Base-by-base conservation (phyloP, 192 early-diverging fungal species). In the Podochytrium sp. region DNA sequence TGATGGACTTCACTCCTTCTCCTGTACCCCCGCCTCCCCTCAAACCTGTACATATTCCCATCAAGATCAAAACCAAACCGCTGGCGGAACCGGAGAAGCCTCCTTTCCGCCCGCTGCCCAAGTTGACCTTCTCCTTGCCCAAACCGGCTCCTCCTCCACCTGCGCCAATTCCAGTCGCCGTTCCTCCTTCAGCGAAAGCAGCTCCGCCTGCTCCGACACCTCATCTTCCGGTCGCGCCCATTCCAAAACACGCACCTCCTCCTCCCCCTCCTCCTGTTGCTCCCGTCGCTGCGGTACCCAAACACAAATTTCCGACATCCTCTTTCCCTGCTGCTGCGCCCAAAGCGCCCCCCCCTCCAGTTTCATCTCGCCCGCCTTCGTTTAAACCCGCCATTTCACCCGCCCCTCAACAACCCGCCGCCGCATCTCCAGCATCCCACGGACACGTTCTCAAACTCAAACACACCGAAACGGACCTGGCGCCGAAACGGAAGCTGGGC, bases 361-460 rank as follows among this genome's bases (percentile, higher is more conserved):
- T n/a, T n/a, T n/a, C 59, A 55, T 7, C 52, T 55, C 52, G 5
- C 20, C 52, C 52, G 52, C 52, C 52, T 23, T 20, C 23, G 7
- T 6, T 29, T 55, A 55, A 25, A 55, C 59, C 59, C 18, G 7
- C 37, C 12, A 16, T 33, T 18, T 37, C 59, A 18, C 38, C 30
- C 59, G 10, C 59, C 34, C 20, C 16, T 20, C 25, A n/a, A 61
- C 7, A 55, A 55, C 10, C 52, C 7, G 52, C 52, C 30, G 30
- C 16, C 30, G 38, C 10, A 20, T 7, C 59, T 33, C 64, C 49
- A 55, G 30, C 66, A 60, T 14, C 34, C 12, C 55, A 53, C n/a
- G 39, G 42, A 47, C 39, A 53, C 7, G 34, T 71, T 10, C 30
- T 71, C 14, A 71, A 71, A 60, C 32, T 71, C 39, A 71, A 71